phyloP scores from a whole-genome alignment of 2,329 filamentous ascomycete genomes.

The Didymella segeticola region DNA sequence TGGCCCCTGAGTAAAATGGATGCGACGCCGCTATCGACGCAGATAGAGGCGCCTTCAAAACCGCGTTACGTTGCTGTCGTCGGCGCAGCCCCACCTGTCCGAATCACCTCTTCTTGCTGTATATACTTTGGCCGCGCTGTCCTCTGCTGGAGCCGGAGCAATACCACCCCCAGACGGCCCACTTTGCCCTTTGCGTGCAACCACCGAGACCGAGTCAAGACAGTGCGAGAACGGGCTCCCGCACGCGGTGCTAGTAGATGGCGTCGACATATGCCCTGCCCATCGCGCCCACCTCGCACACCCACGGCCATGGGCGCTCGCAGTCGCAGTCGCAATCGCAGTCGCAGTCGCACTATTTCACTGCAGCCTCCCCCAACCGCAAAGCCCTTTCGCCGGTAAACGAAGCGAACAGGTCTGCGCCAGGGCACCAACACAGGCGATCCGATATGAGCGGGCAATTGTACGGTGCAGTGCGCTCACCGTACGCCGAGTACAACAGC shows the following conservation, averaged over 20 bases:
- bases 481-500: conserved; percentile 35
- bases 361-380: conserved; percentile 34
- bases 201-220: conserved; percentile 26
- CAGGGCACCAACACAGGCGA: conserved; percentile 39
- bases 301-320: conserved; percentile 48
- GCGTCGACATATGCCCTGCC: conserved; percentile 56
- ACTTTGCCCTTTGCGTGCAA: conserved; percentile 21
- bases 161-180: conserved; percentile 14
- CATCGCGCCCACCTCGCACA: conserved; percentile 38
- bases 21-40: conserved; percentile 26
- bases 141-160: conserved; percentile 1
- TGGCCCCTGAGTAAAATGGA: conserved; percentile 16
- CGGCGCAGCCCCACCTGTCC: conserved; percentile 16
- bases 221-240: conserved; percentile 23
- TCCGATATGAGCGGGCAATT: conserved; percentile 47
- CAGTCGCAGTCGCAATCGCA: conserved; percentile 46
- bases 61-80: conserved; percentile 16
- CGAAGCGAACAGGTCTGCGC: conserved; percentile 19
- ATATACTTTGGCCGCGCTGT: background rate
- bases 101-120: conserved; percentile 9
- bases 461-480: conserved; percentile 38
- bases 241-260: conserved; percentile 42
- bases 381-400: conserved; percentile 34
- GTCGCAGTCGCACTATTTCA: conserved; percentile 38
- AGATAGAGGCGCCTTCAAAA: conserved; percentile 22